A percentile compares a stretch with the other conserved stretches of the same genome.
phyloP scores from a whole-genome alignment of 345 rosid species.

The Lumnitzera racemosa region DNA sequence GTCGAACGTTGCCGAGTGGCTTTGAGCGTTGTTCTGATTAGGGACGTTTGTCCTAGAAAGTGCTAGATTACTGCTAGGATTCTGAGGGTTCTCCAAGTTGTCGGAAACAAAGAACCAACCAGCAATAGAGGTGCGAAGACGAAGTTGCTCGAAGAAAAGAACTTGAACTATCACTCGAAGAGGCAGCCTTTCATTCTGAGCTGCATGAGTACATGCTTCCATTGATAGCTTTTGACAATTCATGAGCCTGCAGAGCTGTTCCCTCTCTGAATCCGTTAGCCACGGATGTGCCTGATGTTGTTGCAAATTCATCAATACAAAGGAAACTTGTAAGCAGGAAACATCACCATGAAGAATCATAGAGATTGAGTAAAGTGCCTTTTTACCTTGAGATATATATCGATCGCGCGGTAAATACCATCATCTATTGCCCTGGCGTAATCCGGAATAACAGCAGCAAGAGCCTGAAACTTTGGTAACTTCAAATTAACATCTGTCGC shows the following conservation, averaged over 20 bases:
- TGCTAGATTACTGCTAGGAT: conserved; percentile 31
- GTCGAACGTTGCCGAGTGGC: conserved; percentile 21
- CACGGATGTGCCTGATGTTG: conserved; percentile 80
- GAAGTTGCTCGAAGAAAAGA: conserved; percentile 84
- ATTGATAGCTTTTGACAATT: conserved; percentile 88
- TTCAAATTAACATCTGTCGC: conserved; percentile 37
- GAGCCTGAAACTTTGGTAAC: conserved; percentile 27
- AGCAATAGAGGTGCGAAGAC: conserved; percentile 70
- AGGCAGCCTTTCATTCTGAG: conserved; percentile 90
- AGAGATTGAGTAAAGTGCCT: too few relatives aligned
- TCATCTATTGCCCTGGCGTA: conserved; percentile 33
- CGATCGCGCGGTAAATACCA: conserved; percentile 38
- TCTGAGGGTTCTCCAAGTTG: conserved; percentile 38
- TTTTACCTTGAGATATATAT: not conserved
- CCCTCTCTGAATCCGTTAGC: conserved; percentile 75
- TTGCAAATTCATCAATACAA: conserved; percentile 5
- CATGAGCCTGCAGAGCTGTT: conserved; percentile 70
- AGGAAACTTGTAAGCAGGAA: too few relatives aligned
- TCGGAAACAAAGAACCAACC: conserved; percentile 74
- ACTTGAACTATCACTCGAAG: conserved; percentile 83
- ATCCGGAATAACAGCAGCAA: conserved; percentile 32
- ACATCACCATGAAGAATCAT: too few relatives aligned
- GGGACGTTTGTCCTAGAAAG: conserved; percentile 30
- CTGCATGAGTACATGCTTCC: conserved; percentile 91
- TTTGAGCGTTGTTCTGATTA: conserved; percentile 14